Evolutionary conservation across 106 monocot species (phyloP).

Genomic region (Phalaenopsis aphrodite): DNA sequence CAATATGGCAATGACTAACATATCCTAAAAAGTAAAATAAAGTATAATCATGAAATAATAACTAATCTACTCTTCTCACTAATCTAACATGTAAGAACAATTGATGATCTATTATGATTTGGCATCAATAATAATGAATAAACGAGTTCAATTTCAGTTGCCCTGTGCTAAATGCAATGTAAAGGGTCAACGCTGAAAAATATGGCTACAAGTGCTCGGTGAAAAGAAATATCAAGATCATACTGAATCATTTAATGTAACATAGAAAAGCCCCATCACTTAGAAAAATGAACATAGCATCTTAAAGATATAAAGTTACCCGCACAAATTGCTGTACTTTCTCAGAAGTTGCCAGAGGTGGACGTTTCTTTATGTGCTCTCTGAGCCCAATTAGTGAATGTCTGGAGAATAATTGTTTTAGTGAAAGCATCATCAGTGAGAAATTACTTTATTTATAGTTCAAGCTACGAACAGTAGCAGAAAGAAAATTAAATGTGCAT

Average conservation of each 20-base stretch:
- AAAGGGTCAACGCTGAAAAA: neutral
- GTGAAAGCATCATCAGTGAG: neutral
- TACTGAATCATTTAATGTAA: neutral
- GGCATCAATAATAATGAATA: neutral
- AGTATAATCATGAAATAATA: neutral
- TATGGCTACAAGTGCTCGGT: neutral
- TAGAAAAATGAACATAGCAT: conserved; percentile 4
- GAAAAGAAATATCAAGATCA: neutral
- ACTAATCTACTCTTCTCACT: neutral
- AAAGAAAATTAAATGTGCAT: neutral
- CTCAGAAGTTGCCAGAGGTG: conserved; percentile 87
- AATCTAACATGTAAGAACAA: neutral
- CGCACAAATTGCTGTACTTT: conserved; percentile 97
- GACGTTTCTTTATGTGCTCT: conserved; percentile 98
- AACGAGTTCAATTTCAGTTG: neutral
- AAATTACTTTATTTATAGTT: neutral
- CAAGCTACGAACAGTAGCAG: neutral
- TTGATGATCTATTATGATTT: neutral
- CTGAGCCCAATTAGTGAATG: conserved; percentile 74
- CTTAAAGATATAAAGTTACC: conserved; percentile 30
- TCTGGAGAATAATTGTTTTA: conserved; percentile 27
- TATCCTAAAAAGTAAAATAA: neutral
- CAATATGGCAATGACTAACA: neutral
- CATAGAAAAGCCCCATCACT: neutral
- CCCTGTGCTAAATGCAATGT: neutral